Conservation (phyloP, 345 rosid genomes). For the Pistacia vera region DNA sequence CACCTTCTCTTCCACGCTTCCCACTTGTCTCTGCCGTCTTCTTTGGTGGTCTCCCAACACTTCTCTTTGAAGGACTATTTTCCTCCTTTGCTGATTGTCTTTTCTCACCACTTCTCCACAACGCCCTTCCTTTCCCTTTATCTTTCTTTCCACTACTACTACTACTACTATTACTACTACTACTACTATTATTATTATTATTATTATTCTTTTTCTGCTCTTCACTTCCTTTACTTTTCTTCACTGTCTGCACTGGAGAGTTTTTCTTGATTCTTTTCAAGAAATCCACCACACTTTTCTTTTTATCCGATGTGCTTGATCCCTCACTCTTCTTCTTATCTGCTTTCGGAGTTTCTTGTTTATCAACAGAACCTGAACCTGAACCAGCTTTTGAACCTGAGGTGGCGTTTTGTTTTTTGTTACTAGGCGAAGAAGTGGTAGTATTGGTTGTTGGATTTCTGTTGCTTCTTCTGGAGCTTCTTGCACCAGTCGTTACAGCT, state of each 20-base stretch:
- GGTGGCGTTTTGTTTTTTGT: slow-evolving; percentile 35
- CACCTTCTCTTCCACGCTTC: slow-evolving; percentile 55
- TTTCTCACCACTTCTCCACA: slow-evolving; percentile 36
- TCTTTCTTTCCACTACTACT: slow-evolving; percentile 30
- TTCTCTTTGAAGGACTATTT: slow-evolving; percentile 36
- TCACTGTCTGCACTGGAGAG: slow-evolving; percentile 36
- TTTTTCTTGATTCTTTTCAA: slow-evolving; percentile 66
- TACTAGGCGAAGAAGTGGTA: slow-evolving; percentile 10
- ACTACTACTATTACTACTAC: slow-evolving; percentile 21
- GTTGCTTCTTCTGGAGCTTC: slow-evolving; percentile 62
- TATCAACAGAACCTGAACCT: slow-evolving; percentile 15
- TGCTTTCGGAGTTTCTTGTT: slow-evolving; percentile 34
- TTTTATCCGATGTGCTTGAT: slow-evolving; percentile 37
- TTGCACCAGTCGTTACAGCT: slow-evolving; percentile 45
- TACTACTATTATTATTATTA: slow-evolving; percentile 13
- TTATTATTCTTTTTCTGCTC: slow-evolving; percentile 17
- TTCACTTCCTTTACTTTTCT: slow-evolving; percentile 23
- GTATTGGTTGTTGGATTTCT: slow-evolving; percentile 31
- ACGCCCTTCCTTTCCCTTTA: slow-evolving; percentile 44
- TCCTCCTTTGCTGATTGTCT: slow-evolving; percentile 39
- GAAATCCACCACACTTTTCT: slow-evolving; percentile 69
- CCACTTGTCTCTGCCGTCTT: slow-evolving; percentile 34
- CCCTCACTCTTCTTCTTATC: slow-evolving; percentile 40
- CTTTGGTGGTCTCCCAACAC: slow-evolving; percentile 55
- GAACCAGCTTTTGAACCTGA: slow-evolving; percentile 23